Evolutionary conservation across 257 asterid genomes (phyloP).

Genomic region (Jaltomata sinuosa): DNA sequence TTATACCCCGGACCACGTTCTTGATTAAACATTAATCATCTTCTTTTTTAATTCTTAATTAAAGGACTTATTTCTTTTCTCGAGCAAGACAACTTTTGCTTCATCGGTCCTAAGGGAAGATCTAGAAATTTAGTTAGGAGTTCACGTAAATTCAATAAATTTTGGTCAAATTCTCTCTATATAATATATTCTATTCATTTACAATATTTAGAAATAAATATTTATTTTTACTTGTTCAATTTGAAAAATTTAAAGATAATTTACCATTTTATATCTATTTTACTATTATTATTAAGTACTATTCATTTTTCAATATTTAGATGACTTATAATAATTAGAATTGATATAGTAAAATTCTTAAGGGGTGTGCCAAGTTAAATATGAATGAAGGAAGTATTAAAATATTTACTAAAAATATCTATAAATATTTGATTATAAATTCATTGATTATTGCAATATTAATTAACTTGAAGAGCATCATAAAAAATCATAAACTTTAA

Average conservation of each 20-base stretch:
- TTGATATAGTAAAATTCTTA: too few species aligned
- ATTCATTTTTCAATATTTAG: not conserved
- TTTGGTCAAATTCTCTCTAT: not conserved
- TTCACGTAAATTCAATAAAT: not conserved
- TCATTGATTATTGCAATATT: not conserved
- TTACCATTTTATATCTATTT: not conserved
- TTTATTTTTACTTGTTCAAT: too few species aligned
- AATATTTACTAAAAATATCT: too few species aligned
- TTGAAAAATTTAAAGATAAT: not conserved
- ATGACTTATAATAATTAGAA: not conserved
- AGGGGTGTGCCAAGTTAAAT: too few species aligned
- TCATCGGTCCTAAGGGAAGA: not conserved
- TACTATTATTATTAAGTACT: not conserved
- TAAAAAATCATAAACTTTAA: not conserved
- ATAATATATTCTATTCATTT: too few species aligned
- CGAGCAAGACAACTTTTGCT: not conserved
- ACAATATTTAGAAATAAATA: too few species aligned
- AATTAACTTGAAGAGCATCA: not conserved
- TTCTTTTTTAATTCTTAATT: not conserved
- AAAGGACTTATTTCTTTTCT: not conserved
- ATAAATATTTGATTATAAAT: not conserved
- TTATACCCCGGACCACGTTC: conserved; percentile 6
- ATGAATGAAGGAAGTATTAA: too few species aligned
- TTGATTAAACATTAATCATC: not conserved
- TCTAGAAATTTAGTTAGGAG: not conserved